phyloP scores from a whole-genome alignment of 495 filamentous ascomycete species.

The Penicillium antarcticum region DNA sequence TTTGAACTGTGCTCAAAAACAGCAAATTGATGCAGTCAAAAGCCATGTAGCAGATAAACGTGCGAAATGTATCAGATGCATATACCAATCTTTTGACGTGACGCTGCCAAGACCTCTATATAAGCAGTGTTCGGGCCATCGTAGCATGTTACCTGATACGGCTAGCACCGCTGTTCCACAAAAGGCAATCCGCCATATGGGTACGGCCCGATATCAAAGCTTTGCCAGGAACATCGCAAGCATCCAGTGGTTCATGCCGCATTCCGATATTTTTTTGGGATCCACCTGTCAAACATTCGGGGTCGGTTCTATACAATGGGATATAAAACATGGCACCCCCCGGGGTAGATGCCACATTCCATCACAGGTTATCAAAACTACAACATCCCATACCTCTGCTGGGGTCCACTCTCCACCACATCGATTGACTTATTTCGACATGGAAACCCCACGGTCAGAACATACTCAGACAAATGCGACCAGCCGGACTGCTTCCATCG shows the following conservation, averaged over 20 bases:
- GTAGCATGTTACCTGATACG: constrained; percentile 27
- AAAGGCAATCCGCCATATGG: constrained; percentile 15
- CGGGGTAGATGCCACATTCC: neutral
- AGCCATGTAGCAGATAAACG: no score
- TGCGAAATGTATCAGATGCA: no score
- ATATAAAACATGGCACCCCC: constrained; percentile 14
- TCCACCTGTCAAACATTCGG: constrained; percentile 3
- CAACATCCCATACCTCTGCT: neutral
- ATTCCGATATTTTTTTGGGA: neutral
- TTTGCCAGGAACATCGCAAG: neutral
- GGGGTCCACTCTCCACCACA: constrained; percentile 3
- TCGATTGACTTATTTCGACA: constrained; percentile 5
- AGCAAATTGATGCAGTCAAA: no score
- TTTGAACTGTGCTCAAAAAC: no score
- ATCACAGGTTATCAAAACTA: neutral
- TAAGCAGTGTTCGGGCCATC: constrained; percentile 7
- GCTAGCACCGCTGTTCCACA: constrained; percentile 19
- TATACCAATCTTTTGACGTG: neutral
- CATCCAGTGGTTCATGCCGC: constrained; percentile 1
- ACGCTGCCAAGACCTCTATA: neutral
- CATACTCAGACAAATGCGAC: constrained; percentile 11
- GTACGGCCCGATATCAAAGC: constrained; percentile 11
- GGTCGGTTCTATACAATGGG: neutral
- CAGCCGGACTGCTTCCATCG: constrained; percentile 26
- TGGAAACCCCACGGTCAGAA: constrained; percentile 13